Base-by-base conservation (phyloP, 805 yeast genomes). In the Starmerella kuoi region DNA sequence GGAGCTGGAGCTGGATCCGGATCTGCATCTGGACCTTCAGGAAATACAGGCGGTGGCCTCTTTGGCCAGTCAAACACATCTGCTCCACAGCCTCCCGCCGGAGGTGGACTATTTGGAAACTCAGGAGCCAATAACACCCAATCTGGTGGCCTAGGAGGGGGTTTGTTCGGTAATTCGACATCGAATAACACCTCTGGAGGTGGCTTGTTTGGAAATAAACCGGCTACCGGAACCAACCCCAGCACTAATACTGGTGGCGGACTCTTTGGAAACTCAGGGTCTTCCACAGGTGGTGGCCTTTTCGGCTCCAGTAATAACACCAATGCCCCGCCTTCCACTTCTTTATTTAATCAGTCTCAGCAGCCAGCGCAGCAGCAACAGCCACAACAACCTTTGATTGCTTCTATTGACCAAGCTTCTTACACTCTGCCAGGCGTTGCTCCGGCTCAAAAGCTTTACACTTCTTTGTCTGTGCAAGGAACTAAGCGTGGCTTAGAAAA, bases 331-430 rank as follows among this genome's bases (percentile, higher is more conserved):
- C 14, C 46, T 34, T 9, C 28, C 9, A 34, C 26, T 27, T 14
- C 31, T 33, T 22, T 31, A 14, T 43, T 40, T 18, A 38, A 36
- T 8, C 14, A 22, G 14, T 3, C 42, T 14, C 45, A 31, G 22
- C 32, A 30, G 33, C 33, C 11, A 21, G 33, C 19, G 18, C 46
- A 4, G 17, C 47, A 18, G 22, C 42, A n/a, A 15, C 26, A 22
- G 17, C 42, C 30, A 27, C 48, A 34, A 36, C 52, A 17, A 43
- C 44, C 30, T 15, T 40, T 54, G 19, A 33, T 43, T 2, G 55
- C 61, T 1, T 42, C 55, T 0, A 45, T 57, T n/a, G 57, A 58
- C 38, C 59, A 57, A 42, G 53, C 59, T 1, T 45, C 60, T 15
- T 53, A 42, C 37, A 28, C 39, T 12, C 35, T 56, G 24, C 47